Evolutionary conservation across 2,329 filamentous ascomycete species (phyloP), one percentile per base, ranked within the genome.

Genomic region (Hypoxylon sp.): DNA sequence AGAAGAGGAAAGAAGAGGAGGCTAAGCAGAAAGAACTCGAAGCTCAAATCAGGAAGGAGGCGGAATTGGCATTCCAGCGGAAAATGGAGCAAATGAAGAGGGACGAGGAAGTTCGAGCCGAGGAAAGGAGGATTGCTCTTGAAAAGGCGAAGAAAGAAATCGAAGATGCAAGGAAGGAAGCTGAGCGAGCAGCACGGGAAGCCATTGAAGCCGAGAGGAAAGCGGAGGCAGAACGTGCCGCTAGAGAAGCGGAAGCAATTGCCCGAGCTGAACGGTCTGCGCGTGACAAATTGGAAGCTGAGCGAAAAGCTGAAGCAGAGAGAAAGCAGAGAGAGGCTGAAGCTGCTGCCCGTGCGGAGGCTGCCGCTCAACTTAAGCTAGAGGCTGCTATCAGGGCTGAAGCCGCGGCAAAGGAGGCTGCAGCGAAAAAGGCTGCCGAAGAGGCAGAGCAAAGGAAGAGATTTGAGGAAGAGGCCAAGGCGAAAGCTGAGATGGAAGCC

Each of bases 271-370:
- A 80, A 61, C 59, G 74, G 48, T 74, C 75, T 23, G 73, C 79
- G 14, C 78, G 78, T 21, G 73, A 76, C 14, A 77, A 76, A 55
- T 64, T 77, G 37, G 75, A 79, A 25, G 74, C 67, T 43, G 75
- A 74, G 67, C 74, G 66, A 56, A 75, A 55, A 57, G 74, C 71
- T 9, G 74, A 73, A 16, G 76, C 72, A 29, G 74, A 76, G 32
- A 72, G 67, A 52, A 79, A 78, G 68, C 83, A 82, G 43, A 82
- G 67, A 69, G 79, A 80, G 3, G 82, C 82, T 7, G 78, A 81
- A 51, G 79, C 80, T 3, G 82, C 83, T 58, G 79, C 76, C 23
- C 78, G 81, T 1, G 85, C 85, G 8, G 84, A 88, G 65, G 81
- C 84, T 23, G 82, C 83, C 41, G 81, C 83, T 14, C 70, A 70